Evolutionary conservation across 176 grass and related monocot species (phyloP), one percentile per base, ranked within the genome.

Genomic region (Melocanna baccifera): DNA sequence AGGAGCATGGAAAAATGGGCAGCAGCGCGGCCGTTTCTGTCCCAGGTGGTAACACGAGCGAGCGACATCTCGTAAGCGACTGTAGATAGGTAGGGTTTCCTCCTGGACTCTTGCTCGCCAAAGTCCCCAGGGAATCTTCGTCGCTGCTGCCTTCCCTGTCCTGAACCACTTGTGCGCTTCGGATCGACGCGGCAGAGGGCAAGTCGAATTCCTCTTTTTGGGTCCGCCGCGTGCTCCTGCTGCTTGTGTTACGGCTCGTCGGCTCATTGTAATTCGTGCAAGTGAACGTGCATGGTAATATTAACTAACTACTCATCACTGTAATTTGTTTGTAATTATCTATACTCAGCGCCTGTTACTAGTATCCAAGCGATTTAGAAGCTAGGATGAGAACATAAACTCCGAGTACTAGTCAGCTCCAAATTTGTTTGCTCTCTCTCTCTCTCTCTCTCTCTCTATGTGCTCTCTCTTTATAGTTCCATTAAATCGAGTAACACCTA

Each of bases 31-130:
- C 62, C 15, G 5, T 11, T 71, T 4, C 6, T 78, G 84, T 86
- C 84, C 40, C 26, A 14, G 65, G 65, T 53, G 39, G 68, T 66
- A 22, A 65, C 77, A 86, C 30, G 42, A 63, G 74, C 74, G 73
- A 69, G 84, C 68, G 76, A 53, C 85, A 57, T 16, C 55, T 5
- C 85, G 85, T 30, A 57, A 42, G 69, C 85, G 73, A 18, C 45
- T 73, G 77, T 74, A 74, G 12, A 1, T 1, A 1, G 6, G 7
- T 1, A 9, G 6, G 18, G 1, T 86, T 86, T 73, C 6, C 62
- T 19, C 32, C 46, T 67, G 85, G 69, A 55, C 77, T 36, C n/a
- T 63, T 53, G 57, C 45, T n/a, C 47, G 37, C 19, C 29, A 40
- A 16, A 51, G 28, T 51, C 28, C 56, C 11, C 68, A 29, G 43